Evolutionary conservation across 768 basidiomycete species (phyloP).

Genomic region (Chalciporus pseudorubinellus): DNA sequence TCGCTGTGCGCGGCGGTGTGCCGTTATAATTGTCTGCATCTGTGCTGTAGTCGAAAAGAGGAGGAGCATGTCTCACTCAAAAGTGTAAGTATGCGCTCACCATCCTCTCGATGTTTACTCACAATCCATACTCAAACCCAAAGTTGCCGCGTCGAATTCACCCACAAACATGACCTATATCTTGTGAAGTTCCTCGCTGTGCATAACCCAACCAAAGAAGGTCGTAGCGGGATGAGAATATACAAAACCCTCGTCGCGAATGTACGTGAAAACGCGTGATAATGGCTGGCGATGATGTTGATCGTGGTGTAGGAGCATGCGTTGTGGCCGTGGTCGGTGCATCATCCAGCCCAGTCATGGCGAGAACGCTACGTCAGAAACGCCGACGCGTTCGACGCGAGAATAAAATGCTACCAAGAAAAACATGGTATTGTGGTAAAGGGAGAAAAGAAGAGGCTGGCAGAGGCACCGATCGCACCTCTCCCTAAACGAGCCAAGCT

Average conservation of each 20-base stretch:
- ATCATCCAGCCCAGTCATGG: slow-evolving; percentile 63
- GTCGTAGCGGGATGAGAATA: slow-evolving; percentile 46
- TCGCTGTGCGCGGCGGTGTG: no score
- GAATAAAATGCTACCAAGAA: slow-evolving; percentile 41
- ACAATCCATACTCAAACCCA: background rate
- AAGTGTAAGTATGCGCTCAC: no score
- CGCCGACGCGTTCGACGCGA: slow-evolving; percentile 37
- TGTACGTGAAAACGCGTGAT: slow-evolving; percentile 33
- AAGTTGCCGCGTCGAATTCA: slow-evolving; percentile 31
- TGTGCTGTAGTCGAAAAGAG: no score
- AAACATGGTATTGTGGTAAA: slow-evolving; percentile 22
- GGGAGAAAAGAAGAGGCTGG: slow-evolving; percentile 3
- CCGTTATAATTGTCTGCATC: no score
- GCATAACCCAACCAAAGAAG: slow-evolving; percentile 38
- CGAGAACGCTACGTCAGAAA: slow-evolving; percentile 57
- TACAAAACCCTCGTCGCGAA: slow-evolving; percentile 45
- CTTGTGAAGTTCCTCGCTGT: slow-evolving; percentile 50
- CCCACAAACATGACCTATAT: slow-evolving; percentile 39
- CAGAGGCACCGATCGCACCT: background rate
- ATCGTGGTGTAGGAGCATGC: slow-evolving; percentile 30
- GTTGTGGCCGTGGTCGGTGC: slow-evolving; percentile 49
- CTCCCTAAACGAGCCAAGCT: slow-evolving; percentile 11
- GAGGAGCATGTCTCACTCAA: no score
- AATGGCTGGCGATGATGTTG: background rate
- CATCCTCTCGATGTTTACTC: no score